Evolutionary conservation across 2,329 filamentous ascomycete species (phyloP), one percentile per base, ranked within the genome.

Genomic region (Paraphaeosphaeria minitans): DNA sequence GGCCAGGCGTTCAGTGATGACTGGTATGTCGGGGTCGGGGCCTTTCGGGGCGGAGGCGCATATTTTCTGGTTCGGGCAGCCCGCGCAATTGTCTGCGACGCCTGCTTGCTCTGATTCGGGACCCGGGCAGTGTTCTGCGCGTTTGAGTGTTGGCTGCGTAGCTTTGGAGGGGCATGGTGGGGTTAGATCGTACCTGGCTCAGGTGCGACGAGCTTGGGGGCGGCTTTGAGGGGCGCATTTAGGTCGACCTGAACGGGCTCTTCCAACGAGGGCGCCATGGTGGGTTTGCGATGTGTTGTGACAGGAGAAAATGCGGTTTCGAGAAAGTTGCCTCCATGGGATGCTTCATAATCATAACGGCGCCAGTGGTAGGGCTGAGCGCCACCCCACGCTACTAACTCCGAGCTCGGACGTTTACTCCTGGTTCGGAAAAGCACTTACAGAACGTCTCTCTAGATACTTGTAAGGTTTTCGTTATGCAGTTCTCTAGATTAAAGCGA

Each of bases 21-120:
- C 77, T 3, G 93, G 89, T 47, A 98, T 91, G 76, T 99, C 95
- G 0, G 94, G 94, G 75, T 99, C 95, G 1, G 95, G 94, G 0
- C 94, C 95, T 78, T 97, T 97, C 22, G 94, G 93, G 1, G 93
- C 91, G 1, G 93, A 91, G 19, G 94, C 93, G 81, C 95, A 99
- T 70, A 99, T 97, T 49, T 87, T 83, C 80, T 99, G 93, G 81
- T 99, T 99, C 1, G 95, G 95, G 73, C 95, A 99, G 55, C 93
- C 93, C 49, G 89, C 92, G 81, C 95, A 99, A 45, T 92, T 93
- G 78, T 97, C 93, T 57, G 82, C 83, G 77, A 84, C 79, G 52
- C 85, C 86, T 48, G 85, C 85, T 66, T 85, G 80, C 65, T 92
- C 83, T 14, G 90, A 92, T 73, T 94, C 91, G 4, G 92, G 95